phyloP scores from a whole-genome alignment of 768 basidiomycete genomes.

The Rhizopogon salebrosus region DNA sequence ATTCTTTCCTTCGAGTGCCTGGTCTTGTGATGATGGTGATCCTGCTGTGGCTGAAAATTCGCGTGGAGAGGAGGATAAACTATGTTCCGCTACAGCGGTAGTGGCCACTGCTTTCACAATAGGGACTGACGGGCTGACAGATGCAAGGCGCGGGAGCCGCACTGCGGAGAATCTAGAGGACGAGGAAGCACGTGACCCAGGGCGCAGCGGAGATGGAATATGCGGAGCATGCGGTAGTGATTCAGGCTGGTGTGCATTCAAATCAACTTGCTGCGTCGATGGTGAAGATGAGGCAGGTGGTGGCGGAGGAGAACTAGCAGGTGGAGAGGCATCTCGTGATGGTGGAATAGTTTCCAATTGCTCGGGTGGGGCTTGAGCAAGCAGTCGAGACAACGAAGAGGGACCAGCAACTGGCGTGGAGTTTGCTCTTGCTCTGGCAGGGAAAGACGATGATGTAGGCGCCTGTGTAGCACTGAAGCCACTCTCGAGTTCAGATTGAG shows the following conservation, averaged over 20 bases:
- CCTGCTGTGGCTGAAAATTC: slow-evolving; percentile 24
- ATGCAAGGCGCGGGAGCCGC: slow-evolving; percentile 56
- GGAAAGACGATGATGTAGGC: slow-evolving; percentile 65
- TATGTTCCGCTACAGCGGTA: slow-evolving; percentile 58
- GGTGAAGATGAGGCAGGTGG: slow-evolving; percentile 33
- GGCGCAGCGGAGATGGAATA: slow-evolving; percentile 57
- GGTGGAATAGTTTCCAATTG: slow-evolving; percentile 22
- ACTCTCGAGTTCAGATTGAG: slow-evolving; percentile 69
- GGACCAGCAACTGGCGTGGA: slow-evolving; percentile 69
- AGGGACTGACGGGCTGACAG: slow-evolving; percentile 35
- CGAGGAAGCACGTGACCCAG: slow-evolving; percentile 67
- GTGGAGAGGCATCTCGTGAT: slow-evolving; percentile 27
- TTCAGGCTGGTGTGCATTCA: slow-evolving; percentile 19
- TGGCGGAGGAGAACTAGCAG: slow-evolving; percentile 30
- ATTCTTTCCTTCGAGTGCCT: slow-evolving; percentile 55
- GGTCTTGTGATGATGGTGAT: slow-evolving; percentile 58
- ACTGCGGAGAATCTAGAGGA: slow-evolving; percentile 65
- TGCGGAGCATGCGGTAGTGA: slow-evolving; percentile 30
- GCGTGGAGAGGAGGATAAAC: slow-evolving; percentile 36
- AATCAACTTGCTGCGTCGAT: slow-evolving; percentile 9
- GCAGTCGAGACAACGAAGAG: slow-evolving; percentile 72
- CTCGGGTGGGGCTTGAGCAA: slow-evolving; percentile 62
- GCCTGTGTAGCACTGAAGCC: slow-evolving; percentile 60
- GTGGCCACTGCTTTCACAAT: slow-evolving; percentile 59
- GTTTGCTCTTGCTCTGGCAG: slow-evolving; percentile 55